Conservation (phyloP, 768 basidiomycete species). For the Cystobasidiopsis lactophilus region DNA sequence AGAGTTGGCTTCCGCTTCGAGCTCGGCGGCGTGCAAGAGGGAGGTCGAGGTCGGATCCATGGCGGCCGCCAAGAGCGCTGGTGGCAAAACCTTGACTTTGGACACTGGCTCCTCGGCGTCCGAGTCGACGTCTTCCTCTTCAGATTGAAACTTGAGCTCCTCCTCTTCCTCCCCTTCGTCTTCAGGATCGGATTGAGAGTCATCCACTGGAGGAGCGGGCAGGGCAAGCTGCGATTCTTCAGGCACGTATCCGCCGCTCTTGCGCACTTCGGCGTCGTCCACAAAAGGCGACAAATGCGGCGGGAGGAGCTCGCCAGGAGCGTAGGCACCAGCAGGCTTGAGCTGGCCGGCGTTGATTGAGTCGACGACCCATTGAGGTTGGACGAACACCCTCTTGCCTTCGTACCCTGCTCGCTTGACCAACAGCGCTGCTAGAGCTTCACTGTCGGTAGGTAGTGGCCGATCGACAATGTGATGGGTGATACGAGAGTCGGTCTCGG, state of each 20-base stretch:
- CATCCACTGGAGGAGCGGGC: constrained; percentile 24
- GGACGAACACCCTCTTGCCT: constrained; percentile 58
- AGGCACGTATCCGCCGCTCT: constrained; percentile 20
- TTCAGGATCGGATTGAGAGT: constrained; percentile 15
- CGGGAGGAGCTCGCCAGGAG: constrained; percentile 63
- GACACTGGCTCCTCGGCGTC: constrained; percentile 19
- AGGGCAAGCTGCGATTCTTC: constrained; percentile 47
- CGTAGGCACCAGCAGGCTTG: constrained; percentile 63
- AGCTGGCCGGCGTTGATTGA: constrained; percentile 73
- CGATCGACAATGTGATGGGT: constrained; percentile 92
- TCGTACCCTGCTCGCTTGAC: constrained; percentile 24
- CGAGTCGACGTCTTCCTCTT: constrained; percentile 15
- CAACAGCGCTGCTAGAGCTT: not conserved
- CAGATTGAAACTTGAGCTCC: constrained; percentile 19
- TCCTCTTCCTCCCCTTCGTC: constrained; percentile 23
- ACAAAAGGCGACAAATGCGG: constrained; percentile 94
- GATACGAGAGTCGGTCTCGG: constrained; percentile 53
- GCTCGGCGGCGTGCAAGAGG: constrained; percentile 60
- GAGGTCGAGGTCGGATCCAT: constrained; percentile 37
- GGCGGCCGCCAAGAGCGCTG: constrained; percentile 27
- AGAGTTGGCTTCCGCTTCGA: constrained; percentile 51
- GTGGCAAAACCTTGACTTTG: constrained; percentile 18
- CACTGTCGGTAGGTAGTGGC: constrained; percentile 31
- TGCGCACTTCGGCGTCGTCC: constrained; percentile 33
- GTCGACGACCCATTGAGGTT: constrained; percentile 96